phyloP scores from a whole-genome alignment of 2,329 filamentous ascomycete species.

The Fusarium sambucinum region DNA sequence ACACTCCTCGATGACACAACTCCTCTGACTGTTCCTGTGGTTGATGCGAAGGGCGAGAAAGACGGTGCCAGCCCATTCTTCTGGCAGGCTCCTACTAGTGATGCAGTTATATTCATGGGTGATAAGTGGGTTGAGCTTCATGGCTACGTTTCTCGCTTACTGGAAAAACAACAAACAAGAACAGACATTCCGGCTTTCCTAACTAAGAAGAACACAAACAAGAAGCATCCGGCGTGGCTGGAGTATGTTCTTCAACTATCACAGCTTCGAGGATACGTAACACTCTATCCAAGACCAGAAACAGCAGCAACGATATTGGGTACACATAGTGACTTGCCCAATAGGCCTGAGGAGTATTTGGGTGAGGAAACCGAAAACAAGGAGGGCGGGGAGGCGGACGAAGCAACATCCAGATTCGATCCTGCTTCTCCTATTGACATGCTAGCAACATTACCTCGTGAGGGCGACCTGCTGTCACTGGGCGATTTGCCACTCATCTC shows the following conservation, averaged over 20 bases:
- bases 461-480: conserved; percentile 59
- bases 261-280: conserved; percentile 79
- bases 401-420: conserved; percentile 52
- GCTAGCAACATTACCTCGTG: conserved; percentile 61
- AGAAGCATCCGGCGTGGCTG: conserved; percentile 79
- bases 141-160: conserved; percentile 76
- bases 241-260: conserved; percentile 83
- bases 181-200: conserved; percentile 56
- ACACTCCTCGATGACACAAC: conserved; percentile 71
- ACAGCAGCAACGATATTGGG: conserved; percentile 71
- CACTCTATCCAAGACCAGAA: conserved; percentile 78
- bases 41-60: conserved; percentile 29
- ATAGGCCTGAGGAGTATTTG: conserved; percentile 76
- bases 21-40: conserved; percentile 62
- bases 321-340: conserved; percentile 80
- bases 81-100: conserved; percentile 86
- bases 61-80: conserved; percentile 71
- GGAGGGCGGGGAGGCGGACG: conserved; percentile 48
- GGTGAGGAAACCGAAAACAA: conserved; percentile 45
- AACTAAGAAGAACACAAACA: conserved; percentile 71
- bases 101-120: conserved; percentile 85
- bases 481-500: conserved; percentile 69
- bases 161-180: conserved; percentile 59
- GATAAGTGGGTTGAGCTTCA: conserved; percentile 90
- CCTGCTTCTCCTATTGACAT: conserved; percentile 59